These are phyloP conservation scores for Fusarium tanahbumbuense DNA, from an alignment of 2,329 filamentous ascomycete species.

Conservation along the genomic window DNA sequence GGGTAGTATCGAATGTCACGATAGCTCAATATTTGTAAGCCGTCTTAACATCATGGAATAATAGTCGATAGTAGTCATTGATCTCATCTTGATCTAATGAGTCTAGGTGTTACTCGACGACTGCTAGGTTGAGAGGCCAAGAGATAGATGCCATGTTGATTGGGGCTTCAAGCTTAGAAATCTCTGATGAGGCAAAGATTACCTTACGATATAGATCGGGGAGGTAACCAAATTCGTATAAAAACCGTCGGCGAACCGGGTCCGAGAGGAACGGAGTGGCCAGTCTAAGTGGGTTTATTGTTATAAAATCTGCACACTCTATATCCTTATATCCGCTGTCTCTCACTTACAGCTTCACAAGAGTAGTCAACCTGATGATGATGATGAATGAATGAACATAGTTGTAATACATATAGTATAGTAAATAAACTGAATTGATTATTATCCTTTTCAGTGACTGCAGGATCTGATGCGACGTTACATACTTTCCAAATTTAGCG, in stretches of 20 bases:
- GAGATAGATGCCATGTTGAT: too few relatives aligned
- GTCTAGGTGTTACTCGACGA: too few relatives aligned
- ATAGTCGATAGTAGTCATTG: not conserved
- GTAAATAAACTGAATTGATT: not conserved
- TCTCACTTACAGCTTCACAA: not conserved
- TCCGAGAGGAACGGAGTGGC: constrained; percentile 18
- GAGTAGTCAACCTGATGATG: not conserved
- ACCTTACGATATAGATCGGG: not conserved
- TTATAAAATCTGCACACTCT: not conserved
- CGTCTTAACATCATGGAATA: not conserved
- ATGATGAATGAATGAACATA: rapidly evolving
- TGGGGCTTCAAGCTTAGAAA: not conserved
- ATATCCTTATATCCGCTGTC: not conserved
- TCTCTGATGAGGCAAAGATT: constrained; percentile 6
- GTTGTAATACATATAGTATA: not conserved
- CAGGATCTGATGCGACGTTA: constrained; percentile 17
- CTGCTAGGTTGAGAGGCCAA: too few relatives aligned
- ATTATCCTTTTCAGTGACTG: not conserved
- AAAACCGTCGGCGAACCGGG: constrained; percentile 13
- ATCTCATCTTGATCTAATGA: too few relatives aligned
- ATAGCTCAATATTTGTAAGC: not conserved
- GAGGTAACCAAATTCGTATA: not conserved
- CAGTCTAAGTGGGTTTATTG: not conserved
- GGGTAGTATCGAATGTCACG: not conserved
- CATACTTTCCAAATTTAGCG: constrained; percentile 3